Percentiles rank a stretch among this genome's conserved stretches.
These are phyloP conservation scores for Candida chauliodis DNA, from an alignment of 805 yeast species.

Conservation along the genomic window DNA sequence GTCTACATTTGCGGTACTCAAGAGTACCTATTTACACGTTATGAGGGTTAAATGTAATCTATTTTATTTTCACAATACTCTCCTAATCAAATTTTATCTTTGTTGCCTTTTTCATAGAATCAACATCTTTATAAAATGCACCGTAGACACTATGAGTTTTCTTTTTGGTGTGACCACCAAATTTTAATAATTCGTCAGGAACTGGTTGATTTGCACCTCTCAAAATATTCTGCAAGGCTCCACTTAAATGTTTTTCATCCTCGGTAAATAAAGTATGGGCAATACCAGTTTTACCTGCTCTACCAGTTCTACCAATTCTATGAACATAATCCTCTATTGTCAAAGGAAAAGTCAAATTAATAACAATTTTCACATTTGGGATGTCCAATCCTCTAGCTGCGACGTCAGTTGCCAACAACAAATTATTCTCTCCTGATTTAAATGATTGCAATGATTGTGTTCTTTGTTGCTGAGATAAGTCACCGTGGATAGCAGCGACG, in stretches of 20 bases:
- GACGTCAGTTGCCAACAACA: conserved; percentile 94
- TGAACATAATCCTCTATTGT: conserved; percentile 97
- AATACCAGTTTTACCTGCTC: conserved; percentile 93
- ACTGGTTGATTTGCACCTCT: conserved; percentile 94
- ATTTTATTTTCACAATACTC: too few species aligned
- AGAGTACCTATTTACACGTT: too few species aligned
- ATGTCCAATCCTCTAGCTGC: conserved; percentile 98
- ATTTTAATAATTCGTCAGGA: conserved; percentile 90
- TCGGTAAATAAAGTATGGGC: conserved; percentile 96
- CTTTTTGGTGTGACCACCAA: conserved; percentile 97
- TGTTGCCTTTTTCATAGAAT: conserved; percentile 76
- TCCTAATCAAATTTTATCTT: conserved; percentile 75
- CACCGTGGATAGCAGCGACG: conserved; percentile 96
- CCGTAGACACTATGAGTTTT: conserved; percentile 98
- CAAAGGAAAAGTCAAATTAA: conserved; percentile 92
- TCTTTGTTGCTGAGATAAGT: conserved; percentile 87
- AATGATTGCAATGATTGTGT: conserved; percentile 81
- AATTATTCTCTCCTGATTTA: conserved; percentile 70
- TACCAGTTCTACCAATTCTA: conserved; percentile 96
- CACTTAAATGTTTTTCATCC: conserved; percentile 93
- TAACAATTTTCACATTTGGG: conserved; percentile 94
- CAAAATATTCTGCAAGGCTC: conserved; percentile 87
- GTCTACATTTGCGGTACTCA: too few species aligned
- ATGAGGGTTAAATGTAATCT: too few species aligned
- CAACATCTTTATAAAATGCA: conserved; percentile 93